Conservation (phyloP, 345 rosid genomes). For the Erodium maritimum region DNA sequence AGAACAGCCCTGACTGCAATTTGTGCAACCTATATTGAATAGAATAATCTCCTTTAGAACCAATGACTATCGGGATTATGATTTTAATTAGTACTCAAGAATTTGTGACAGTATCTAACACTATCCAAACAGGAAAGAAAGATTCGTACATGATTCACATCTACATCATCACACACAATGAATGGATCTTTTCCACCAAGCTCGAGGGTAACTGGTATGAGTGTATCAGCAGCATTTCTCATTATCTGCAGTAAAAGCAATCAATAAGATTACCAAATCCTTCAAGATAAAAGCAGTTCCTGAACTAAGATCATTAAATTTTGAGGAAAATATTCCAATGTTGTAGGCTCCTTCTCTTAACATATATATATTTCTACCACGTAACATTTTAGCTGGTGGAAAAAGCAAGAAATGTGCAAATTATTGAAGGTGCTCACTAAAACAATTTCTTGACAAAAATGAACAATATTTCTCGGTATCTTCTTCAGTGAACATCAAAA, state of each 20-base stretch:
- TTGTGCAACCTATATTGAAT: slow-evolving; percentile 70
- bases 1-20: slow-evolving; percentile 82
- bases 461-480: slow-evolving; percentile 1
- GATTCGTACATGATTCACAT: slow-evolving; percentile 58
- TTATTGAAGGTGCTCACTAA: background rate
- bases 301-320: background rate
- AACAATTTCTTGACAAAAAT: background rate
- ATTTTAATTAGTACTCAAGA: slow-evolving; percentile 6
- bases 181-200: slow-evolving; percentile 98
- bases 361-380: background rate
- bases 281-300: background rate
- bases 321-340: background rate
- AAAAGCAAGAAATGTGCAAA: background rate
- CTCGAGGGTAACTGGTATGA: slow-evolving; percentile 88
- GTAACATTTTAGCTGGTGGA: background rate
- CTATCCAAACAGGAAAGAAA: slow-evolving; percentile 4
- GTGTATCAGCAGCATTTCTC: slow-evolving; percentile 72
- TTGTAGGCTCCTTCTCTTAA: background rate
- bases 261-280: background rate
- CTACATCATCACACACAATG: slow-evolving; percentile 82
- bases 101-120: slow-evolving; percentile 1
- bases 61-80: slow-evolving; percentile 5
- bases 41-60: slow-evolving; percentile 7
- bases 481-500: slow-evolving; percentile 1
- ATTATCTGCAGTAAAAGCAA: slow-evolving; percentile 57